Conservation (phyloP, 306 rosid species). For the Astragalus membranaceus region DNA sequence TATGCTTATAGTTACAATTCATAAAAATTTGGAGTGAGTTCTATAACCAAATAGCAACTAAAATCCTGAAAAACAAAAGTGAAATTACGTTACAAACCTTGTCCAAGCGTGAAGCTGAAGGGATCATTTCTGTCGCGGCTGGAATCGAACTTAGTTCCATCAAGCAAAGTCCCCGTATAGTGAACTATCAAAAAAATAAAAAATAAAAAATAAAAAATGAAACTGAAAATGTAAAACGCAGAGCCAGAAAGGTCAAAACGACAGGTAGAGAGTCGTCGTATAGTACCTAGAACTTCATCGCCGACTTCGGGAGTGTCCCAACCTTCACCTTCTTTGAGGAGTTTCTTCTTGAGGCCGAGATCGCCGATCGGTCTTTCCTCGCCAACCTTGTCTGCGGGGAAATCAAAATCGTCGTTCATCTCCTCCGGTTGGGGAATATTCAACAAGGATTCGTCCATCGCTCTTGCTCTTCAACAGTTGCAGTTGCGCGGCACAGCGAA, state of each 20-base stretch:
- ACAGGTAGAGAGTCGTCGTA: no score
- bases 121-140: constrained; percentile 69
- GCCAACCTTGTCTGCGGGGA: constrained; percentile 56
- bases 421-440: constrained; percentile 51
- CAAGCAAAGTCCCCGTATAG: constrained; percentile 77
- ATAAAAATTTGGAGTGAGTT: background rate
- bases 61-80: background rate
- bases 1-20: no score
- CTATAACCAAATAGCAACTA: background rate
- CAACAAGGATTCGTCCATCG: constrained; percentile 70
- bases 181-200: constrained; percentile 40
- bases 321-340: constrained; percentile 63
- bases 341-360: constrained; percentile 82
- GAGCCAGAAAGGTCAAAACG: background rate
- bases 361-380: constrained; percentile 79
- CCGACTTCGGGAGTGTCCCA: constrained; percentile 75
- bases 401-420: constrained; percentile 62
- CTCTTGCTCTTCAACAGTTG: background rate
- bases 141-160: constrained; percentile 84
- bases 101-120: constrained; percentile 80
- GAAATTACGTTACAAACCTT: constrained; percentile 36
- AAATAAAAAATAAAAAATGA: background rate
- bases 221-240: background rate
- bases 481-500: background rate
- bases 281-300: constrained; percentile 75